These are phyloP conservation scores for Orbilia brochopaga DNA, from an alignment of 2,329 filamentous ascomycete species.

Conservation along the genomic window DNA sequence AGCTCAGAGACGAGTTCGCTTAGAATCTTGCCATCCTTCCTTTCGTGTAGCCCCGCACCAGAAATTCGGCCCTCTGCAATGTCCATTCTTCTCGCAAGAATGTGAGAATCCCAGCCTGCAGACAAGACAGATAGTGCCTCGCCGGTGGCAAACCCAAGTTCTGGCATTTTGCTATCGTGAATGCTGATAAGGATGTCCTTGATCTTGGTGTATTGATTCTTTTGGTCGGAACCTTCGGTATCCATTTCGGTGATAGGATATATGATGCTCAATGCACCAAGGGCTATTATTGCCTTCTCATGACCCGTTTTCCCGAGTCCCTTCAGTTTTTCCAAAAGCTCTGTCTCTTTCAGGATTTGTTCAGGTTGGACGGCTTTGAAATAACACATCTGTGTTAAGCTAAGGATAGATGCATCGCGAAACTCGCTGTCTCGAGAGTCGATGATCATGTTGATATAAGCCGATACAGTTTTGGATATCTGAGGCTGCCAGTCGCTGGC, in stretches of 20 bases:
- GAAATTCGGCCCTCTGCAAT: conserved; percentile 51
- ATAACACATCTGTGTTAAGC: conserved; percentile 62
- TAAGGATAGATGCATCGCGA: conserved; percentile 59
- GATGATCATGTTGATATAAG: conserved; percentile 33
- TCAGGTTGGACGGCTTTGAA: conserved; percentile 57
- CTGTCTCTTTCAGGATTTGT: conserved; percentile 55
- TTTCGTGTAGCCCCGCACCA: conserved; percentile 21
- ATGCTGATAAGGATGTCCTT: conserved; percentile 74
- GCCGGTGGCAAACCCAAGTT: conserved; percentile 88
- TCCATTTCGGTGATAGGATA: conserved; percentile 59
- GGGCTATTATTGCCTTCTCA: conserved; percentile 78
- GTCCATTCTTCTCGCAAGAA: conserved; percentile 64
- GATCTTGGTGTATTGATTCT: conserved; percentile 63
- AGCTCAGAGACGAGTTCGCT: conserved; percentile 72
- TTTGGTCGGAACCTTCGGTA: conserved; percentile 54
- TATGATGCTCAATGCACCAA: conserved; percentile 77
- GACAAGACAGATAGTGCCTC: conserved; percentile 82
- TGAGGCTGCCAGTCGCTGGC: conserved; percentile 4
- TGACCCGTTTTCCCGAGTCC: conserved; percentile 77
- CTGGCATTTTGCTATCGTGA: conserved; percentile 82
- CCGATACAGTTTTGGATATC: conserved; percentile 23
- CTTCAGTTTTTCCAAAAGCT: conserved; percentile 69
- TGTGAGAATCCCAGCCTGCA: conserved; percentile 81
- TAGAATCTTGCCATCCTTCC: conserved; percentile 59
- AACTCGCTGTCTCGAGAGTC: conserved; percentile 54